Base-by-base conservation (phyloP, 352 stramenopile genomes). In the Globisporangium irregulare region DNA sequence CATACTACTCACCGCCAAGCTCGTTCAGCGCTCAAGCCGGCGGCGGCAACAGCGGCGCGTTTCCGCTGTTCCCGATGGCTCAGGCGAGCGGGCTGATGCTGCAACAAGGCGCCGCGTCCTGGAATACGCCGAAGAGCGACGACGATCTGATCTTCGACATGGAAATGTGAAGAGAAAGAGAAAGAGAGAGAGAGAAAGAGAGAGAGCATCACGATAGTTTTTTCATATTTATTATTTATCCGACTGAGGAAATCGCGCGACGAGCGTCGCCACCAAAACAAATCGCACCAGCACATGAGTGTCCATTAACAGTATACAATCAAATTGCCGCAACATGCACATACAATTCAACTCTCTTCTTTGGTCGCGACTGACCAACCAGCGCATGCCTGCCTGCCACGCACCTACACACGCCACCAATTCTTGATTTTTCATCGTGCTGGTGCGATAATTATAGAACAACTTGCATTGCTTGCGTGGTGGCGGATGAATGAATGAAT, bases 71-170 rank as follows among this genome's bases (percentile, higher is more conserved):
- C 15, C 15, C 27, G 7, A 51, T n/a, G 18, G 20, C 9, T 4
- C 29, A 43, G 18, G 15, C 18, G 29, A 60, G 55, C 55, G 29
- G 27, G 25, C 41, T 60, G n/a, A 20, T 18, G 20, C 7, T 29
- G 18, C 15, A 25, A 14, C 7, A 12, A 36, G 27, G 3, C 18
- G 55, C 20, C 2, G 4, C 24, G 20, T 60, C 29, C 20, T 12
- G 55, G 54, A 59, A 59, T 59, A 32, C 14, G 27, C 54, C 9
- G 46, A 32, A 66, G 15, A 38, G n/a, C 27, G 64, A 66, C 34
- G 68, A 73, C 29, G 64, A 70, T 25, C 53, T 73, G 22, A 73
- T 73, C 36, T 73, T 73, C 53, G 59, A 66, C 57, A 71, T 73
- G 68, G 68, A 73, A 22, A 67, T 73, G 57, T 73, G 18, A 51